Evolutionary conservation across 805 yeast species (phyloP), one percentile per base, ranked within the genome.

Genomic region (Myxozyma vanderwaltii): DNA sequence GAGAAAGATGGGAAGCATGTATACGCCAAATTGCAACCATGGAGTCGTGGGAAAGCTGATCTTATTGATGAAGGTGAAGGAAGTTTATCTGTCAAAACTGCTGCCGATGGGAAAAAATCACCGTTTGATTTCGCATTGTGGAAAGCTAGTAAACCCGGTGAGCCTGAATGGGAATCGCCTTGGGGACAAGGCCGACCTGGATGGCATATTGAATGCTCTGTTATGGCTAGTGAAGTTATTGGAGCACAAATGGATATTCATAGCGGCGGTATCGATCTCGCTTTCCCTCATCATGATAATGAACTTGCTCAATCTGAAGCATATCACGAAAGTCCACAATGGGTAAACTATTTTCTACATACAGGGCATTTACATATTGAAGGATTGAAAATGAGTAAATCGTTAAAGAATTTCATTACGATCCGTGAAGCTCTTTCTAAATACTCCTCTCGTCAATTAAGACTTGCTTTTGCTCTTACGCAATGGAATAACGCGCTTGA

Each of bases 151-250:
- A 94, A 94, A 72, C 92, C 96, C 6, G 99, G 99, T 68, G 99
- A 94, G 76, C 99, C 99, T 24, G 82, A 84, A 49, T 94, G 98
- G 98, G 82, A 80, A 4, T 89, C 97, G 1, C 91, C 92, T 27
- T 94, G 98, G 98, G 99, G 99, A 26, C 79, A 79, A 59, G 99
- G 99, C 54, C 86, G 99, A 73, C 99, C 99, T 13, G 99, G 99
- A 3, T 94, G 99, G 99, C 99, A 94, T 73, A 94, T 94, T 73
- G 99, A 94, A 76, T 94, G 99, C 81, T 91, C 97, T 7, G 99
- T 94, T 21, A 94, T 94, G 99, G 98, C 98, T 1, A 82, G 91
- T 53, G 96, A 91, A 67, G 81, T 91, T 48, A 80, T 88, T 39
- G 98, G 98, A 3, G 75, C 82, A 21, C 79, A 80, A 59, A 88